Percentiles rank a stretch among this genome's conserved stretches.
Conservation (phyloP, 768 basidiomycete genomes). For the Phaeotremella skinneri region DNA sequence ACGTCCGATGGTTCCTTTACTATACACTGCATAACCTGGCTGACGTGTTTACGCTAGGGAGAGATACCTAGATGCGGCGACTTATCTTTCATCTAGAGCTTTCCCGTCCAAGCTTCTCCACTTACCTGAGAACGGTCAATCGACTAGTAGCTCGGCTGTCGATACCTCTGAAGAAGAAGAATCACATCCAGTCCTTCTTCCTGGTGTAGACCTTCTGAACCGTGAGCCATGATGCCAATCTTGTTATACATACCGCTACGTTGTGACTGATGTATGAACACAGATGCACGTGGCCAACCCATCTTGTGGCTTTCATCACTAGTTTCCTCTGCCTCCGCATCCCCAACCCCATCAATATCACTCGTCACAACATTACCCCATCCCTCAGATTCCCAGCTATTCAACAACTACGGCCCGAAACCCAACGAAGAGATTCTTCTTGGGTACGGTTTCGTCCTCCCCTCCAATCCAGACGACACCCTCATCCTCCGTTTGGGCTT, state of each 20-base stretch:
- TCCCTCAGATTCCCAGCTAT: conserved; percentile 60
- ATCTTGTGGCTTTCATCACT: conserved; percentile 72
- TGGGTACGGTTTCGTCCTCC: conserved; percentile 83
- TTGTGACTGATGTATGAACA: conserved; percentile 10
- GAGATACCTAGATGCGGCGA: conserved; percentile 66
- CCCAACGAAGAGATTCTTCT: conserved; percentile 85
- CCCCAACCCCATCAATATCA: conserved; percentile 56
- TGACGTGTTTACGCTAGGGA: conserved; percentile 57
- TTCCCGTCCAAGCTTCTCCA: conserved; percentile 83
- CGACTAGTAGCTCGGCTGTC: conserved; percentile 39
- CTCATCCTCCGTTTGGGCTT: conserved; percentile 71
- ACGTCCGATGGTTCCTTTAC: conserved; percentile 23
- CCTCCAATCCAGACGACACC: conserved; percentile 78
- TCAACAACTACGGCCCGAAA: conserved; percentile 91
- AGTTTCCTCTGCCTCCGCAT: conserved; percentile 1
- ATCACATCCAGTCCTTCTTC: conserved; percentile 72
- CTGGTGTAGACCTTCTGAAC: conserved; percentile 82
- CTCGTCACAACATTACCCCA: conserved; percentile 61
- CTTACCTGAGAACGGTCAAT: conserved; percentile 55
- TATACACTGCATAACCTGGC: too few species aligned
- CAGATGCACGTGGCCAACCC: conserved; percentile 66
- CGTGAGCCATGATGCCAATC: conserved; percentile 51
- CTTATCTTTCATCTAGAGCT: conserved; percentile 79
- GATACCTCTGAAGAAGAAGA: conserved; percentile 28
- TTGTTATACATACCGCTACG: conserved; percentile 6